Conservation (phyloP, 1,139 yeast genomes). For the Saccharomyces uvarum region DNA sequence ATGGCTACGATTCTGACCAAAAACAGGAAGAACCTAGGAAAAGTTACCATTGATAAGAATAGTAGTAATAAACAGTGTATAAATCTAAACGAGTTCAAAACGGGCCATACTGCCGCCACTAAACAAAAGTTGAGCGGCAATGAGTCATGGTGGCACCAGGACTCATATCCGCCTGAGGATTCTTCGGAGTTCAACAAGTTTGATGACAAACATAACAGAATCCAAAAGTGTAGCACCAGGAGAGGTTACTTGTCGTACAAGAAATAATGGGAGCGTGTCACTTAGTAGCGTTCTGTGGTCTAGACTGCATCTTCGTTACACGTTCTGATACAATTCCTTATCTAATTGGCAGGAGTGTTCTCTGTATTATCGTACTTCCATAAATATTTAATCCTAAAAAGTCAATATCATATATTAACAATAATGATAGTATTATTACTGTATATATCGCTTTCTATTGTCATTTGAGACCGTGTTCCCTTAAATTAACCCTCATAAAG, state of each 20-base stretch:
- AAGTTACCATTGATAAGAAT: slow-evolving; percentile 2
- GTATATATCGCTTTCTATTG: not conserved
- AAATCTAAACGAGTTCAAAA: not conserved
- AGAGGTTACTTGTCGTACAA: slow-evolving; percentile 5
- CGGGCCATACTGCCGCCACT: not conserved
- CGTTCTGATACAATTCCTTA: not conserved
- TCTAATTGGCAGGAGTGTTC: not conserved
- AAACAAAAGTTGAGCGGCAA: not conserved
- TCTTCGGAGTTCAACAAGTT: slow-evolving; percentile 11
- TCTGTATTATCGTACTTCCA: not conserved
- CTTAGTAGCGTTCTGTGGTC: not conserved
- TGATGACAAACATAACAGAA: slow-evolving; percentile 13
- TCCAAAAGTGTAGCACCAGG: slow-evolving; percentile 10
- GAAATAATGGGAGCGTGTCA: not conserved
- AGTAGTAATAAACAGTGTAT: not conserved
- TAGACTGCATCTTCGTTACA: not conserved
- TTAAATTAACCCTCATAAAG: not conserved
- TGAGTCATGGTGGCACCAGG: not conserved
- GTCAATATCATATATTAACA: not conserved
- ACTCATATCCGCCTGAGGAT: slow-evolving; percentile 8
- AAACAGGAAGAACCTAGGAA: slow-evolving; percentile 3
- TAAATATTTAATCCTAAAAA: not conserved
- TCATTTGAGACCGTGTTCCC: not conserved
- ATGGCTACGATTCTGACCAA: slow-evolving; percentile 12
- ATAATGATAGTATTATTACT: not conserved